Evolutionary conservation across 176 grass and related monocot species (phyloP), one percentile per base, ranked within the genome.

Genomic region (Aegilops longissima): DNA sequence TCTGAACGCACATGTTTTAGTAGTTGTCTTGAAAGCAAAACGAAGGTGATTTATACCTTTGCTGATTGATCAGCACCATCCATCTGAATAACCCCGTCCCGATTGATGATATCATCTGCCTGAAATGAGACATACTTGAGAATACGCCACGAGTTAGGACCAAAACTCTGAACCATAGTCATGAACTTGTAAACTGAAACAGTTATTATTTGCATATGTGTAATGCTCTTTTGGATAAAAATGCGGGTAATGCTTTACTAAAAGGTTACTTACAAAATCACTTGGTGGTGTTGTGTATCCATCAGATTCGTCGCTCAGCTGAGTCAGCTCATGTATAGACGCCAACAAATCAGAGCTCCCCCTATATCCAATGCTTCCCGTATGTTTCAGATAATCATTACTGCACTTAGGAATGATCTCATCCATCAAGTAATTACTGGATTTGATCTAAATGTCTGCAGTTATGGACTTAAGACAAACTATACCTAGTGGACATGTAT

Each of bases 401-500:
- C 90, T 91, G 70, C 71, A 88, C 69, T 82, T 17, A 49, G 76
- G 9, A 84, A 84, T 81, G 35, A 66, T 66, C 68, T 33, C 33
- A 66, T 54, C 20, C 63, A 77, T 83, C 24, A 91, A 80, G 24
- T 61, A 8, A 66, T 87, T 72, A 40, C 10, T 44, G 84, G 6
- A 63, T 91, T 76, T 76, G 7, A 62, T 77, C 36, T 6, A 70
- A 9, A 62, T 58, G 30, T 70, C 42, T 51, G 5, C 29, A 76
- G 75, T 11, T 27, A 35, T 70, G 49, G 31, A 39, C 24, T 18
- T 56, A 12, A 24, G 44, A 80, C 23, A 69, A 79, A 76, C 21
- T 67, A 74, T 87, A 89, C 91, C 87, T 87, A 34, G 87, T 92
- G 81, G 69, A 92, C 7, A 87, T 39, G 38, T 89, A 70, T 70